Conservation (phyloP, 257 asterid species). For the Lycium barbarum region DNA sequence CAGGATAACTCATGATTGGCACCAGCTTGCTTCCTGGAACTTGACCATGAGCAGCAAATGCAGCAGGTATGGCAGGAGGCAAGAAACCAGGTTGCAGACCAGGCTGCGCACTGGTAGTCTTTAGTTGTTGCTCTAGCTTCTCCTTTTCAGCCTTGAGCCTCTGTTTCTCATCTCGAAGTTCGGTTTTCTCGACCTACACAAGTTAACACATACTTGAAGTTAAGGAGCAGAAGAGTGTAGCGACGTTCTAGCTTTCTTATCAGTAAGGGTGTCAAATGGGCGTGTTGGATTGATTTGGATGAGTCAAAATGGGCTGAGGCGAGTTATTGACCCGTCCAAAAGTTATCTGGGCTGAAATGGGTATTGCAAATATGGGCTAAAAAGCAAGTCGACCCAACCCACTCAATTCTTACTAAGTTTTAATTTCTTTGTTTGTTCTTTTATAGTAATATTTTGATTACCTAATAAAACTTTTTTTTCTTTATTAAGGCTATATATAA, state of each 20-base stretch:
- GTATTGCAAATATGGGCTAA: no score
- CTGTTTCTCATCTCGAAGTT: conserved; percentile 94
- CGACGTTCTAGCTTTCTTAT: not conserved
- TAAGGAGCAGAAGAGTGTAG: not conserved
- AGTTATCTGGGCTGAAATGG: no score
- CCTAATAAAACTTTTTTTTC: no score
- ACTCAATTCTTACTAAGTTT: no score
- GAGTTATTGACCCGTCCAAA: no score
- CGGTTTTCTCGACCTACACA: conserved; percentile 79
- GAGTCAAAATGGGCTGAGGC: no score
- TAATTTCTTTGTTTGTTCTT: no score
- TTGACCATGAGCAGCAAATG: conserved; percentile 71
- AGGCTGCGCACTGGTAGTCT: conserved; percentile 62
- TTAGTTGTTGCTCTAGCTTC: conserved; percentile 87
- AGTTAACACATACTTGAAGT: conserved; percentile 7
- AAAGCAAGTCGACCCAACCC: no score
- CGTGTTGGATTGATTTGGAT: no score
- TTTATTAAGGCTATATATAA: no score
- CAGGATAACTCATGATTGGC: conserved; percentile 88
- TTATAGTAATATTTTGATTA: no score
- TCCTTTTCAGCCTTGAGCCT: conserved; percentile 90
- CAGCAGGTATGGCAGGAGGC: conserved; percentile 66
- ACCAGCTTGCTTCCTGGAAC: conserved; percentile 77
- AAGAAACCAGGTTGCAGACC: conserved; percentile 63
- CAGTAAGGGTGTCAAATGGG: no score